A percentile compares a stretch with the other conserved stretches of the same genome.
These are phyloP conservation scores for Triangularia verruculosa DNA, from an alignment of 2,329 filamentous ascomycete genomes.

Conservation along the genomic window DNA sequence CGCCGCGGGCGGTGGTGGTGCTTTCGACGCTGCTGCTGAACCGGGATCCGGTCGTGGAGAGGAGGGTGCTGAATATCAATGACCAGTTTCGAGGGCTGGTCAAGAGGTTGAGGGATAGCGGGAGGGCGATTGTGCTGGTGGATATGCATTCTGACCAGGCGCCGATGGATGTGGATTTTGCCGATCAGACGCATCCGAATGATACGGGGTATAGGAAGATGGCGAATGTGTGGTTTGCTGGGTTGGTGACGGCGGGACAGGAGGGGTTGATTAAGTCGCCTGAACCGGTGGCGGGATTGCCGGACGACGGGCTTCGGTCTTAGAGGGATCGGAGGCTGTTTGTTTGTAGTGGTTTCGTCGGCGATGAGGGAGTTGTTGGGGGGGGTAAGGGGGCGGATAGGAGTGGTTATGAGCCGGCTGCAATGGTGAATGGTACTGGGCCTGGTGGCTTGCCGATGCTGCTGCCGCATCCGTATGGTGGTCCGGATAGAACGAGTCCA, in stretches of 20 bases:
- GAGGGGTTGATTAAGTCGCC: slow-evolving; percentile 35
- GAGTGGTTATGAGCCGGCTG: too few relatives aligned
- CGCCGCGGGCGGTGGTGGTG: slow-evolving; percentile 36
- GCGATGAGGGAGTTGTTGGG: background rate
- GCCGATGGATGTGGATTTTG: slow-evolving; percentile 33
- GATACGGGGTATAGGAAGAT: slow-evolving; percentile 42
- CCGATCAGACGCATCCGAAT: slow-evolving; percentile 40
- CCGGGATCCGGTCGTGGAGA: slow-evolving; percentile 16
- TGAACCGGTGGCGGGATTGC: slow-evolving; percentile 22
- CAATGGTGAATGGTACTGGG: background rate
- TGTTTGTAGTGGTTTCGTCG: background rate
- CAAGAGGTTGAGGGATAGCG: slow-evolving; percentile 27
- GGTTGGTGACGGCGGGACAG: slow-evolving; percentile 26
- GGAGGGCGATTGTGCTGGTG: slow-evolving; percentile 37
- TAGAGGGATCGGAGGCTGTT: slow-evolving; percentile 1
- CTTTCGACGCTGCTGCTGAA: slow-evolving; percentile 39
- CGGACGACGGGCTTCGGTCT: slow-evolving; percentile 22
- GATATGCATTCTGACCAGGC: slow-evolving; percentile 39
- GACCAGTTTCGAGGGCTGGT: slow-evolving; percentile 33
- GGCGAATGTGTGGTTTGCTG: slow-evolving; percentile 39
- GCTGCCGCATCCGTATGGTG: background rate
- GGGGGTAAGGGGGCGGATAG: background rate
- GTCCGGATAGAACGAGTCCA: background rate
- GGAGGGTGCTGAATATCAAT: slow-evolving; percentile 36
- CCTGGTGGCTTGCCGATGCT: background rate